Base-by-base conservation (phyloP, 1,284 basidiomycete genomes). In the Macrocybe sp. region DNA sequence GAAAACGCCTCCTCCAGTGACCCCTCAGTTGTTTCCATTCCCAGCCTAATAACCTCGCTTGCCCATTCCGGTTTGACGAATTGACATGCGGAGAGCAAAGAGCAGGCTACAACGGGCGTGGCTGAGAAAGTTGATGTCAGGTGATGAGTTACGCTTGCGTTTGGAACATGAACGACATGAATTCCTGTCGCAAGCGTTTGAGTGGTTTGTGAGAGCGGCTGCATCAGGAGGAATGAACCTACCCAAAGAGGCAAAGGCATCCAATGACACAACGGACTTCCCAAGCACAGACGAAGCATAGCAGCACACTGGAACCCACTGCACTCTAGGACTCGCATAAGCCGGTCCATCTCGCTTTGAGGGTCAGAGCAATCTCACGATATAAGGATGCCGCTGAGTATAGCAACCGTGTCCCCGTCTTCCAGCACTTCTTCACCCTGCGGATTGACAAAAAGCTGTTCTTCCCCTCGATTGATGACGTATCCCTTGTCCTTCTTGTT, bases 31-130 rank as follows among this genome's bases (percentile, higher is more conserved):
- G 69, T 63, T 11, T 64, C 54, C 33, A 55, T 60, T 6, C 77
- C 80, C 0, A 79, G 63, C 1, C 71, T 69, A 31, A 85, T 54
- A 14, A 85, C 56, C 45, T 85, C 78, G 5, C 63, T 60, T 29
- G 88, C 62, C 85, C 85, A 88, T 41, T 82, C 80, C 0, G 72
- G 69, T 49, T 72, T 83, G 33, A 83, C 82, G 36, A 87, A 69
- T 10, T 75, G 70, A 8, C 74, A 70, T 0, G 72, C 67, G 8
- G 73, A 73, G 7, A 86, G 62, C 12, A 88, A 68, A 10, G 85
- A 85, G 0, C 72, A 64, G 0, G 76, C 78, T 31, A 80, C 63
- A 0, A 67, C 51, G 1, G 77, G 63, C 7, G 69, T 75, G n/a
- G 78, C 66, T 7, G 69, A 60, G 50, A 74, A 78, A 28, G 70